Conservation (phyloP, 2,329 filamentous ascomycete genomes). For the Cladosporium sp. region DNA sequence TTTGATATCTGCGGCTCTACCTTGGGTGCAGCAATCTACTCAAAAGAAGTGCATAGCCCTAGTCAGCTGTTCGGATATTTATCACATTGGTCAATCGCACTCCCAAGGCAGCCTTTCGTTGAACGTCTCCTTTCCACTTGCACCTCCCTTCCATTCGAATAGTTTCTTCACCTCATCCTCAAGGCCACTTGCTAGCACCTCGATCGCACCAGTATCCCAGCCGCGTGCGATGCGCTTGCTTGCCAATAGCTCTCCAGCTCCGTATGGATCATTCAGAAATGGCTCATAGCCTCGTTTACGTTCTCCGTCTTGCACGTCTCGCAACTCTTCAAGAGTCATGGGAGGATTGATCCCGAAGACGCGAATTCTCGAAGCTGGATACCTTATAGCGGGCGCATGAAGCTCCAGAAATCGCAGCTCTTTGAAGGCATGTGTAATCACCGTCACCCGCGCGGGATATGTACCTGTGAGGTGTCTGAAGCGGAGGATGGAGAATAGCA, state of each 20-base stretch:
- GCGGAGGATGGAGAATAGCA: constrained; percentile 71
- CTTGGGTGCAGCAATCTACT: background rate
- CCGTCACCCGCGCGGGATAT: constrained; percentile 44
- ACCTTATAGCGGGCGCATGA: constrained; percentile 44
- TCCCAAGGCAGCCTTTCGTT: constrained; percentile 31
- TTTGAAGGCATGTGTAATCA: constrained; percentile 53
- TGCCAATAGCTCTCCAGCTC: constrained; percentile 36
- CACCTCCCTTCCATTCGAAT: constrained; percentile 33
- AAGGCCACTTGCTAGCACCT: constrained; percentile 20
- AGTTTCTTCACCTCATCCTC: constrained; percentile 28
- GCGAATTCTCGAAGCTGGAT: constrained; percentile 42
- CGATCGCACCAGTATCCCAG: constrained; percentile 34
- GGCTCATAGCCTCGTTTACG: constrained; percentile 38
- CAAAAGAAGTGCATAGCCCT: background rate
- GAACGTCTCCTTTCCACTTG: constrained; percentile 30
- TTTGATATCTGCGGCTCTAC: background rate
- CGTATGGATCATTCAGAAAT: constrained; percentile 44
- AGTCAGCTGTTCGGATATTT: background rate
- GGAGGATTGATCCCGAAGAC: constrained; percentile 50
- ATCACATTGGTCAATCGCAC: background rate
- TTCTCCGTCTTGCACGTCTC: constrained; percentile 40
- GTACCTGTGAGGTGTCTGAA: constrained; percentile 43
- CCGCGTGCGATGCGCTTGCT: constrained; percentile 43
- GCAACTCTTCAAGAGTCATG: constrained; percentile 40
- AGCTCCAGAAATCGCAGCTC: constrained; percentile 43